A percentile compares a stretch with the other conserved stretches of the same genome.
phyloP scores from a whole-genome alignment of 148 eudicot genomes.

The Chenopodium formosanum region DNA sequence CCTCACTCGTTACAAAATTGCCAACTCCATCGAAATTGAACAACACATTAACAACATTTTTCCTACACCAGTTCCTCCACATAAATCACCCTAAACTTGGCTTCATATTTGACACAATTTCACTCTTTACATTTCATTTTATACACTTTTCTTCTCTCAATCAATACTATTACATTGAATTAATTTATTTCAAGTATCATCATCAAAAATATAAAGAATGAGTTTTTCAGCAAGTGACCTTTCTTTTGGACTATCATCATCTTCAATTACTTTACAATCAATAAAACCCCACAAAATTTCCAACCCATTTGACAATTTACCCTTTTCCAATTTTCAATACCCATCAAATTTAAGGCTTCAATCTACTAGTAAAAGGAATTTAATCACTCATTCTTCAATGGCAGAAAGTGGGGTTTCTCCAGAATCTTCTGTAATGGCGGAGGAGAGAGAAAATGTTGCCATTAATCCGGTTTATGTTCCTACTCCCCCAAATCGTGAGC shows the following conservation, averaged over 20 bases:
- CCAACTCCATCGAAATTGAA: background rate
- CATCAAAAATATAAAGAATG: slow-evolving; percentile 7
- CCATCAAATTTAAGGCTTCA: slow-evolving; percentile 15
- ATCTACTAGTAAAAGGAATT: background rate
- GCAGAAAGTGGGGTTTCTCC: slow-evolving; percentile 20
- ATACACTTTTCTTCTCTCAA: background rate
- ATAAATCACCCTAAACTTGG: background rate
- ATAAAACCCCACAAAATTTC: slow-evolving; percentile 2
- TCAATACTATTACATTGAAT: too few species aligned
- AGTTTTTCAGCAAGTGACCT: slow-evolving; percentile 16
- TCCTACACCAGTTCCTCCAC: background rate
- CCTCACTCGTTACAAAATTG: background rate
- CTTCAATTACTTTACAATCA: background rate
- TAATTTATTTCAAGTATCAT: background rate
- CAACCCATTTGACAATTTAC: background rate
- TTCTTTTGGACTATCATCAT: background rate
- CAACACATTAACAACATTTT: background rate
- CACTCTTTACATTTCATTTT: background rate
- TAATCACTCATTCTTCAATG: slow-evolving; percentile 16
- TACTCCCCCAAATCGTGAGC: slow-evolving; percentile 60
- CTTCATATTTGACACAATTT: slow-evolving; percentile 4
- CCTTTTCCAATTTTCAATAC: slow-evolving; percentile 1
- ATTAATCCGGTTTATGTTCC: slow-evolving; percentile 50
- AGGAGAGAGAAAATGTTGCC: slow-evolving; percentile 18
- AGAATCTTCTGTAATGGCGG: slow-evolving; percentile 7